These are phyloP conservation scores for Tranzscheliella williamsii DNA, from an alignment of 1,284 basidiomycete species.

Conservation along the genomic window DNA sequence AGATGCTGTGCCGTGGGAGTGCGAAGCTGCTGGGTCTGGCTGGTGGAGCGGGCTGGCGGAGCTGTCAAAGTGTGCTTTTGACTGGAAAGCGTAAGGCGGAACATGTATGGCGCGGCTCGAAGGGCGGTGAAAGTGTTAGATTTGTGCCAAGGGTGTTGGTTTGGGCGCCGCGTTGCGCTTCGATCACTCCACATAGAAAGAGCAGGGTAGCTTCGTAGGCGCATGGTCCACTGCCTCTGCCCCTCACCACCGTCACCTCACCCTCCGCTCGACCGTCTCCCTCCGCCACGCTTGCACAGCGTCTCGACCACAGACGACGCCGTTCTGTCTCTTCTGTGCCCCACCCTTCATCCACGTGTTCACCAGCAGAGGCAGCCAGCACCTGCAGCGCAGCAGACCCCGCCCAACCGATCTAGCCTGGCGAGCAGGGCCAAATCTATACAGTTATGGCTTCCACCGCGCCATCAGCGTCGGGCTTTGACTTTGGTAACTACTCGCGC, in stretches of 20 bases:
- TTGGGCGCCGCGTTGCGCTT: constrained; percentile 9
- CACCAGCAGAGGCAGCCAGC: too few relatives aligned
- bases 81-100: not conserved
- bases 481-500: constrained; percentile 74
- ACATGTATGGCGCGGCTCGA: constrained; percentile 9
- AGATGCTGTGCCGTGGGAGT: too few relatives aligned
- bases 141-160: constrained; percentile 7
- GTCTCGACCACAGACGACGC: too few relatives aligned
- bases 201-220: not conserved
- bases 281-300: too few relatives aligned
- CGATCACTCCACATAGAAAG: constrained; percentile 41
- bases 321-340: too few relatives aligned
- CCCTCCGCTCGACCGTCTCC: not conserved
- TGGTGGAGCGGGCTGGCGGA: not conserved
- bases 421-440: not conserved
- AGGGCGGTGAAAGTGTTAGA: constrained; percentile 5
- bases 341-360: too few relatives aligned
- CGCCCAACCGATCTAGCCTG: too few relatives aligned
- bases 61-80: constrained; percentile 11
- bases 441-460: constrained; percentile 1
- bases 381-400: too few relatives aligned
- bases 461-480: constrained; percentile 66
- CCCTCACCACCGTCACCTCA: constrained; percentile 5
- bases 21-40: too few relatives aligned
- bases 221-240: not conserved